A percentile compares a stretch with the other conserved stretches of the same genome.
Conservation (phyloP, 345 rosid species). For the Orychophragmus violaceus region DNA sequence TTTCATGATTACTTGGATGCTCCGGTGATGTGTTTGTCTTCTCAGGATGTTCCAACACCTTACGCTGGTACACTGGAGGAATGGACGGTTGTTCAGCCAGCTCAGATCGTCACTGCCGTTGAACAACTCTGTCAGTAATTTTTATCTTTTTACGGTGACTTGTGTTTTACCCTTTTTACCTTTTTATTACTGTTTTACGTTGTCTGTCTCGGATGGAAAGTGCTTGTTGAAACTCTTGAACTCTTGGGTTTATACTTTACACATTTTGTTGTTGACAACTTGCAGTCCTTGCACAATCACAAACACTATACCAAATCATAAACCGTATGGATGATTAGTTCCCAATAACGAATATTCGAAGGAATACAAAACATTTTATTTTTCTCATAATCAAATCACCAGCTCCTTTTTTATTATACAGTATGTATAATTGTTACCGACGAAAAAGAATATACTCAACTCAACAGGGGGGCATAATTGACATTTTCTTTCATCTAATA, state of each 20-base stretch:
- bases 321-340: background rate
- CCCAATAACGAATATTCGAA: background rate
- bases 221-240: background rate
- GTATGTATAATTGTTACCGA: conserved; percentile 6
- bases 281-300: background rate
- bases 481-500: background rate
- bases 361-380: background rate
- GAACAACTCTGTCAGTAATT: conserved; percentile 80
- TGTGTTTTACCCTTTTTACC: conserved; percentile 14
- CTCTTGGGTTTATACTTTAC: background rate
- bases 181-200: background rate
- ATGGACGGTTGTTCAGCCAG: conserved; percentile 90
- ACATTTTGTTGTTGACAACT: too few species aligned
- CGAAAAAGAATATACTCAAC: conserved; percentile 9
- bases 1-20: conserved; percentile 86
- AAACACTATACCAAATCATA: too few species aligned
- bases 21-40: conserved; percentile 71
- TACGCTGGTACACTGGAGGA: conserved; percentile 85
- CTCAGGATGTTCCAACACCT: conserved; percentile 91
- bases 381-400: background rate
- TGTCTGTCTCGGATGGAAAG: background rate
- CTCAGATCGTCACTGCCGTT: conserved; percentile 73
- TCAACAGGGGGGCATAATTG: conserved; percentile 1
- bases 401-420: background rate
- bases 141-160: background rate